These are phyloP conservation scores for Botrytis sinoallii DNA, from an alignment of 2,329 filamentous ascomycete species.

Conservation along the genomic window DNA sequence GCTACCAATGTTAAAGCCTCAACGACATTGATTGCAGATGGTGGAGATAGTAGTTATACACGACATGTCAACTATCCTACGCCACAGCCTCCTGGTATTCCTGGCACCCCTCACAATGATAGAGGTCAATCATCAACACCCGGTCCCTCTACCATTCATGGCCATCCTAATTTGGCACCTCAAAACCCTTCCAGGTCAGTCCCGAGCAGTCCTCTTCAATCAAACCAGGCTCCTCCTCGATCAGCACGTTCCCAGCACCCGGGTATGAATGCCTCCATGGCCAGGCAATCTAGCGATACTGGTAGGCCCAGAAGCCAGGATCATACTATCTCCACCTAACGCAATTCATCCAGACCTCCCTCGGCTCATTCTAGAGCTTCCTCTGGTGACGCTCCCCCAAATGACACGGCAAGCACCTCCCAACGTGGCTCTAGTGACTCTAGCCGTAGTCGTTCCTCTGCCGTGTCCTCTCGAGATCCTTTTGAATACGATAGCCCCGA, in stretches of 20 bases:
- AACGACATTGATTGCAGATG: no score
- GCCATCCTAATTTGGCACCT: background rate
- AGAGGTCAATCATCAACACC: background rate
- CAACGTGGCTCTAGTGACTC: background rate
- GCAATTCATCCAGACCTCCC: background rate
- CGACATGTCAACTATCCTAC: background rate
- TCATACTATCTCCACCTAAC: background rate
- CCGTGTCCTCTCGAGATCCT: background rate
- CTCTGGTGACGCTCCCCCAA: background rate
- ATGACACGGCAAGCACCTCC: background rate
- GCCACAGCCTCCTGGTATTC: background rate
- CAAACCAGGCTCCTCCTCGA: background rate
- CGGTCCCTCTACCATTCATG: background rate
- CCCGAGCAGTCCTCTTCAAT: background rate
- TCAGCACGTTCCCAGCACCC: background rate
- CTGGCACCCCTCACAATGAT: background rate
- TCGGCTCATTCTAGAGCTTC: background rate
- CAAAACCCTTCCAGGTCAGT: background rate
- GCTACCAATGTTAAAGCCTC: accelerated
- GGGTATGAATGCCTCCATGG: background rate
- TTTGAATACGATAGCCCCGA: accelerated
- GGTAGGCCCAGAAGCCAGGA: background rate
- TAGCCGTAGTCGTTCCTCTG: background rate
- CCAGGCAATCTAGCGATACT: background rate
- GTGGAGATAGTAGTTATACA: no score